Conservation (phyloP, 2,329 filamentous ascomycete genomes). For the Talaromyces sp. region DNA sequence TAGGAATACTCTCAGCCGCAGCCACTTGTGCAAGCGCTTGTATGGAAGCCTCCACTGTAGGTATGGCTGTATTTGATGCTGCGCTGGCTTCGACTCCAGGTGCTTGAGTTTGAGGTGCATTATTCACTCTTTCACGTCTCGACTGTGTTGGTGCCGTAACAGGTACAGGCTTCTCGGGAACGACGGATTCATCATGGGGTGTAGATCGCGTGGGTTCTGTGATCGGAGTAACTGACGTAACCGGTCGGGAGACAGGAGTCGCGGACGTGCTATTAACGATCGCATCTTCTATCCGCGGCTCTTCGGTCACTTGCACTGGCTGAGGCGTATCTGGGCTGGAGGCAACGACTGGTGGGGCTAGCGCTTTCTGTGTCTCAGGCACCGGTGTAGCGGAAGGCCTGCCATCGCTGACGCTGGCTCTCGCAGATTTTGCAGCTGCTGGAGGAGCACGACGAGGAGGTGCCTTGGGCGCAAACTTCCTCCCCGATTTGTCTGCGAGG, state of each 20-base stretch:
- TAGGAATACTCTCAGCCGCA: background rate
- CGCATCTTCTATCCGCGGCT: background rate
- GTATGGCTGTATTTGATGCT: background rate
- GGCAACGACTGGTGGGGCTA: slow-evolving; percentile 18
- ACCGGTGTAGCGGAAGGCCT: slow-evolving; percentile 18
- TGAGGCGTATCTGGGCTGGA: slow-evolving; percentile 4
- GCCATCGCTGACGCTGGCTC: slow-evolving; percentile 40
- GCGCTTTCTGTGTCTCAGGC: slow-evolving; percentile 22
- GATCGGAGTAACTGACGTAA: background rate
- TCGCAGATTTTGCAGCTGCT: slow-evolving; percentile 33
- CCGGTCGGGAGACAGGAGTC: background rate
- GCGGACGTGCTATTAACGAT: background rate
- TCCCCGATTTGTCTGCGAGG: slow-evolving; percentile 60
- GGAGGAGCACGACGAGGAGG: slow-evolving; percentile 55
- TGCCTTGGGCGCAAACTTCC: slow-evolving; percentile 74
- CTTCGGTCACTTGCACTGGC: background rate
- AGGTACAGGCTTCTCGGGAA: slow-evolving; percentile 21
- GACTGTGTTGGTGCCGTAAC: background rate
- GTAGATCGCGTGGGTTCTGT: background rate
- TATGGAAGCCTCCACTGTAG: background rate
- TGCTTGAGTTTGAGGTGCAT: background rate
- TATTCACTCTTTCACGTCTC: background rate
- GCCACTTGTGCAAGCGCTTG: background rate
- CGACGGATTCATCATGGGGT: background rate
- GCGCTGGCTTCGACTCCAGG: background rate